Conservation (phyloP, 2,329 filamentous ascomycete genomes). For the Gnomoniopsis sp. region DNA sequence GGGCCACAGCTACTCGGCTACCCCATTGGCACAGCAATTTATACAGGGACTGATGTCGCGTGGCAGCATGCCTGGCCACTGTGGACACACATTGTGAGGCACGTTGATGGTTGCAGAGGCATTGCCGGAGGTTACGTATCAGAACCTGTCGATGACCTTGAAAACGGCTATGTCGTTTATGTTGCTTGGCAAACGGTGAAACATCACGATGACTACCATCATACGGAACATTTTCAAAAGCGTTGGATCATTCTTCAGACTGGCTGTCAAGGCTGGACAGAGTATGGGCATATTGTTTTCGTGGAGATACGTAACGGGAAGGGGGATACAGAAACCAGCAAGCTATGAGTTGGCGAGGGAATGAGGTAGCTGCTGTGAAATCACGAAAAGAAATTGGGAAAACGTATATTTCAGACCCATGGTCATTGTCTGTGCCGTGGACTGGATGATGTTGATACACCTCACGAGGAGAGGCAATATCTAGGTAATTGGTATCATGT, state of each 20-base stretch:
- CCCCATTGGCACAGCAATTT: slow-evolving; percentile 30
- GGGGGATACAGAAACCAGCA: neutral
- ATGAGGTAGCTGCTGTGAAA: no score
- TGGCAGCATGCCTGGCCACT: slow-evolving; percentile 23
- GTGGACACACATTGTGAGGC: slow-evolving; percentile 22
- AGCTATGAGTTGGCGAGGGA: neutral
- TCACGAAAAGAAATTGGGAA: no score
- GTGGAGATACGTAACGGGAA: neutral
- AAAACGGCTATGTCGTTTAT: slow-evolving; percentile 28
- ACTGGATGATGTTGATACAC: no score
- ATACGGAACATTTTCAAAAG: slow-evolving; percentile 29
- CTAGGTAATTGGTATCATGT: no score
- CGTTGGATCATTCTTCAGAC: slow-evolving; percentile 26
- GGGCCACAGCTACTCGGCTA: slow-evolving; percentile 20
- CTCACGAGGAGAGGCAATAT: no score
- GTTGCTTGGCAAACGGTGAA: slow-evolving; percentile 33
- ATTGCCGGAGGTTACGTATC: slow-evolving; percentile 30
- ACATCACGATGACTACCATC: slow-evolving; percentile 31
- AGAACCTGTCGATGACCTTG: slow-evolving; percentile 28
- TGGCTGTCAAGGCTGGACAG: slow-evolving; percentile 27
- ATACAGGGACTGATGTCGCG: slow-evolving; percentile 22
- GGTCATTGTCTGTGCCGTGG: no score
- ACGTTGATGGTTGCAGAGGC: slow-evolving; percentile 29
- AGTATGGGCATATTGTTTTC: slow-evolving; percentile 33
- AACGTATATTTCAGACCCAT: no score